phyloP scores from a whole-genome alignment of 2,329 filamentous ascomycete species.

The Colletotrichum chrysophilum region DNA sequence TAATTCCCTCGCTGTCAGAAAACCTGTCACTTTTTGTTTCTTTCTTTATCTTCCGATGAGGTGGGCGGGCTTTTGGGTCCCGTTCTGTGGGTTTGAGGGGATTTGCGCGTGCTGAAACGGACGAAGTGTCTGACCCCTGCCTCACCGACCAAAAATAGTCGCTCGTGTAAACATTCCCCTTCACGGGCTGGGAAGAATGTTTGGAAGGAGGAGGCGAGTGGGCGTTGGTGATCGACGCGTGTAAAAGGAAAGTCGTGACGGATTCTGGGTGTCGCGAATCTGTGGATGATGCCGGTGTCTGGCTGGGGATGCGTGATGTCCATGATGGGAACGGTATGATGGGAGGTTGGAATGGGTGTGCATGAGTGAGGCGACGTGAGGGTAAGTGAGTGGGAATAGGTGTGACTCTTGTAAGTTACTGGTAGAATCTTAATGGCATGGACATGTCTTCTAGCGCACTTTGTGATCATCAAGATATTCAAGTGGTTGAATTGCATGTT shows the following conservation, averaged over 20 bases:
- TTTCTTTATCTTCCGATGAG: not conserved
- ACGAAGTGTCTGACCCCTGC: not conserved
- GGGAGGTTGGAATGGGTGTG: not conserved
- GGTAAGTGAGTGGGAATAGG: not conserved
- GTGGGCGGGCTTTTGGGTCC: not conserved
- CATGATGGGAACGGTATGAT: not conserved
- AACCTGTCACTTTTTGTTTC: not conserved
- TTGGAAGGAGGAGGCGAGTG: not conserved
- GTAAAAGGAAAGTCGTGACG: not conserved
- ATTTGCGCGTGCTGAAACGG: not conserved
- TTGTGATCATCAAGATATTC: not conserved
- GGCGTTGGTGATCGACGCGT: not conserved
- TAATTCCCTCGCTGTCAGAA: not conserved
- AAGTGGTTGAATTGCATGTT: fast-evolving
- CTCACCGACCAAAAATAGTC: not conserved
- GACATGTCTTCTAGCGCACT: too few relatives aligned
- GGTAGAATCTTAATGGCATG: fast-evolving
- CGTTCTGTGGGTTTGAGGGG: not conserved
- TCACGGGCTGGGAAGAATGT: not conserved
- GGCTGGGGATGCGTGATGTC: not conserved
- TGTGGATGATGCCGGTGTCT: not conserved
- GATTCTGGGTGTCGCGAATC: not conserved
- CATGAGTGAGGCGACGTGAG: not conserved
- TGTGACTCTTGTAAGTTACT: fast-evolving
- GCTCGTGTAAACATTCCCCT: not conserved